Percentiles rank a stretch among this genome's conserved stretches.
phyloP scores from a whole-genome alignment of 2,329 filamentous ascomycete genomes.

The Xylaria sp. region DNA sequence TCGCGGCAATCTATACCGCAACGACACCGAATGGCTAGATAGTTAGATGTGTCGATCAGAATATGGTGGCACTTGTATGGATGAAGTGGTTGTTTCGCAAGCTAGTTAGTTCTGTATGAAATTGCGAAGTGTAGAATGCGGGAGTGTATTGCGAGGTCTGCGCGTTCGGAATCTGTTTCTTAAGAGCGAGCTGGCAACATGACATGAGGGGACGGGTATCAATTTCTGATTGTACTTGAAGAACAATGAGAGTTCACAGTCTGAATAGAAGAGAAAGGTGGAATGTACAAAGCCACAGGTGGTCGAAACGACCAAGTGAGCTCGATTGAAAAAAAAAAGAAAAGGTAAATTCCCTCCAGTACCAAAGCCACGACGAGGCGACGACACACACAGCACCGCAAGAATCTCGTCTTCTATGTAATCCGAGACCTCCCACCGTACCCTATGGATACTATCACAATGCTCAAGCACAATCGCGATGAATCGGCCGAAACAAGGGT shows the following conservation, averaged over 20 bases:
- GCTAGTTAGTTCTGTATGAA: slow-evolving; percentile 39
- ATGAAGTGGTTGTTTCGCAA: slow-evolving; percentile 39
- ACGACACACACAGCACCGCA: slow-evolving; percentile 40
- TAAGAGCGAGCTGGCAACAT: slow-evolving; percentile 49
- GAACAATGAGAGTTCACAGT: slow-evolving; percentile 48
- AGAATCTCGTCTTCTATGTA: slow-evolving; percentile 47
- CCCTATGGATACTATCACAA: slow-evolving; percentile 45
- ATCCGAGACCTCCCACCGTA: slow-evolving; percentile 47
- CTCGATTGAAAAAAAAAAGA: slow-evolving; percentile 45
- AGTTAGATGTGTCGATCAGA: slow-evolving; percentile 28
- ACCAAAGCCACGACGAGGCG: slow-evolving; percentile 42
- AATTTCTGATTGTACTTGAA: slow-evolving; percentile 53
- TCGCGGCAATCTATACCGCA: slow-evolving; percentile 29
- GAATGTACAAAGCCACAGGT: slow-evolving; percentile 52
- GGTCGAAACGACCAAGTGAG: slow-evolving; percentile 47
- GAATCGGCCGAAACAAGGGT: slow-evolving; percentile 38
- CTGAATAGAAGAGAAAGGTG: slow-evolving; percentile 47
- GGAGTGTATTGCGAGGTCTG: slow-evolving; percentile 39
- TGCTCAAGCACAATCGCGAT: slow-evolving; percentile 40
- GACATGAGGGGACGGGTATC: slow-evolving; percentile 51
- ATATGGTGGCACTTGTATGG: slow-evolving; percentile 40
- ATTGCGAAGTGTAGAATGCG: slow-evolving; percentile 36
- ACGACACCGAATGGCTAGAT: slow-evolving; percentile 30
- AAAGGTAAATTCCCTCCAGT: slow-evolving; percentile 45
- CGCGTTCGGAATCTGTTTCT: slow-evolving; percentile 44